A percentile compares a stretch with the other conserved stretches of the same genome.
phyloP scores from a whole-genome alignment of 768 basidiomycete species.

The Leccinum pellstonianum region DNA sequence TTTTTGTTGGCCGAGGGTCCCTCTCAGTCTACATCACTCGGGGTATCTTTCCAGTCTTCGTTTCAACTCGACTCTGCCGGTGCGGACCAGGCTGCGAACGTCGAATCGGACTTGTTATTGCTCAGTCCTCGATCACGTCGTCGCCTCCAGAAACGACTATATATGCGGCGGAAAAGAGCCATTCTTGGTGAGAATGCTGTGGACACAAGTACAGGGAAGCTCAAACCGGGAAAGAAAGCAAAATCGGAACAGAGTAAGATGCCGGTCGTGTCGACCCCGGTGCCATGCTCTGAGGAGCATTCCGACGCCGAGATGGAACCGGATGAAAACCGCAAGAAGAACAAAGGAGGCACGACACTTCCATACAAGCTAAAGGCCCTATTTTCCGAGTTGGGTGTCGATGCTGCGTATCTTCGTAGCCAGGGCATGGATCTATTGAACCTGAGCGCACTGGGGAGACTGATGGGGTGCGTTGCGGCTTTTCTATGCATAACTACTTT shows the following conservation, averaged over 20 bases:
- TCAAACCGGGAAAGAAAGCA: conserved; percentile 40
- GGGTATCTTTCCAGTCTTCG: background rate
- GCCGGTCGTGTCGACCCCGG: conserved; percentile 7
- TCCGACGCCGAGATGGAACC: conserved; percentile 10
- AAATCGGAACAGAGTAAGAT: conserved; percentile 6
- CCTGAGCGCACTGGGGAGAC: conserved; percentile 32
- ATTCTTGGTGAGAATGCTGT: conserved; percentile 35
- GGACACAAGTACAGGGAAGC: conserved; percentile 19
- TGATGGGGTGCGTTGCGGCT: conserved; percentile 42
- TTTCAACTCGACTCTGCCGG: background rate
- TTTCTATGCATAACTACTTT: conserved; percentile 14
- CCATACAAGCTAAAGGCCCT: conserved; percentile 44
- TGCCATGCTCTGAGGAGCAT: conserved; percentile 6
- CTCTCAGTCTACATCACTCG: background rate
- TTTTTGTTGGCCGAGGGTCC: background rate
- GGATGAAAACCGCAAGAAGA: conserved; percentile 17
- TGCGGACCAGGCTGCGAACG: background rate
- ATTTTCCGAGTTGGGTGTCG: conserved; percentile 46
- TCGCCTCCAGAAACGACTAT: conserved; percentile 58
- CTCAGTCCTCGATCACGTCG: conserved; percentile 52
- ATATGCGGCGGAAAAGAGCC: conserved; percentile 74
- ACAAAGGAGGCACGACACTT: conserved; percentile 40
- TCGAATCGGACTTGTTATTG: conserved; percentile 18
- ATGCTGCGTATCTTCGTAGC: conserved; percentile 40
- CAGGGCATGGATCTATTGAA: conserved; percentile 46